Conservation (phyloP, 2,329 filamentous ascomycete genomes). For the Penicillium sp. region DNA sequence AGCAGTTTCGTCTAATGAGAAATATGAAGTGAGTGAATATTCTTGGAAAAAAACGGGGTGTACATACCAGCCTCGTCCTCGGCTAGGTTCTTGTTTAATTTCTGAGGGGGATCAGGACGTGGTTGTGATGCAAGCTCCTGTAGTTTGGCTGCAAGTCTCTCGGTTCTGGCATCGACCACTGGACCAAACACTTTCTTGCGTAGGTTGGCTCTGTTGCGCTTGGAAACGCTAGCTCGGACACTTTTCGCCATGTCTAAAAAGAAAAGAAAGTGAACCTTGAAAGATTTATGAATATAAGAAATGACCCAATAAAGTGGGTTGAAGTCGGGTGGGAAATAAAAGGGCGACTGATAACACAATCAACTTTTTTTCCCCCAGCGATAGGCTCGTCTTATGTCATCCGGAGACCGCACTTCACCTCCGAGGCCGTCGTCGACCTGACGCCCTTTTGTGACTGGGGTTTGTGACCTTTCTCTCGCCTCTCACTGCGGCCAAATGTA, state of each 20-base stretch:
- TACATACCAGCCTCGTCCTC: constrained; percentile 28
- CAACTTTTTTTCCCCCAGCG: constrained; percentile 14
- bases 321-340: not conserved
- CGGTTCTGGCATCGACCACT: constrained; percentile 72
- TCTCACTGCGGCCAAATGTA: constrained; percentile 26
- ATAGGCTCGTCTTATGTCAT: constrained; percentile 37
- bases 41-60: not conserved
- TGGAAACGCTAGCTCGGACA: constrained; percentile 72
- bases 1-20: constrained; percentile 12
- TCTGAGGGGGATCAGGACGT: constrained; percentile 59
- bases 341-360: constrained; percentile 7
- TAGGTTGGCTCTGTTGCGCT: constrained; percentile 78
- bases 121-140: constrained; percentile 75
- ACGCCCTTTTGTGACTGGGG: not conserved
- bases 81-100: constrained; percentile 32
- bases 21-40: not conserved
- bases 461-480: constrained; percentile 2
- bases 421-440: not conserved
- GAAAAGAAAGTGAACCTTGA: not conserved
- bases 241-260: constrained; percentile 74
- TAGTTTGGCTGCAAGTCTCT: constrained; percentile 82
- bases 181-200: constrained; percentile 83
- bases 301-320: not conserved
- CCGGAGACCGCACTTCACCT: constrained; percentile 16
- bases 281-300: constrained; percentile 2